Evolutionary conservation across 129 eudicot genomes (phyloP).

Genomic region (Pulicaria dysenterica): DNA sequence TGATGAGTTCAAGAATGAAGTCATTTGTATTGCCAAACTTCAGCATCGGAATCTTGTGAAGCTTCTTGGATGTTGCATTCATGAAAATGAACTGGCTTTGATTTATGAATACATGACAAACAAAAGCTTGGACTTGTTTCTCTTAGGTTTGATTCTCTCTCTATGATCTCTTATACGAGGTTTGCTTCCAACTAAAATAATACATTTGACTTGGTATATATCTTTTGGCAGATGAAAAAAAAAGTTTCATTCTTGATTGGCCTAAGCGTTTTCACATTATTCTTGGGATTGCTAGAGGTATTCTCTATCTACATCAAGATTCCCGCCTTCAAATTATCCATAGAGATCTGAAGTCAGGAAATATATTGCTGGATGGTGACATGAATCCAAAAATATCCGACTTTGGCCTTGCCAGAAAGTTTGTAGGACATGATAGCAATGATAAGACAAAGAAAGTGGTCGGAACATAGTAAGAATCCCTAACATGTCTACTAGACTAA

Average conservation of each 20-base stretch:
- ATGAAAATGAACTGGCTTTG: slow-evolving; percentile 28
- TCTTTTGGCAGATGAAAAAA: slow-evolving; percentile 24
- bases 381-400: slow-evolving; percentile 60
- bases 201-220: background rate
- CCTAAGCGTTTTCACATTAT: slow-evolving; percentile 38
- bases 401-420: slow-evolving; percentile 48
- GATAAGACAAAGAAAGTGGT: slow-evolving; percentile 34
- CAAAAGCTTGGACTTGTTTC: slow-evolving; percentile 35
- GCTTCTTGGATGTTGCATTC: slow-evolving; percentile 38
- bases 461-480: slow-evolving; percentile 48
- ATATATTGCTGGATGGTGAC: slow-evolving; percentile 39
- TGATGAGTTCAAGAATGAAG: slow-evolving; percentile 36
- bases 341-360: slow-evolving; percentile 45
- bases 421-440: slow-evolving; percentile 26
- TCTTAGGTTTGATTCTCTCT: slow-evolving; percentile 26
- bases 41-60: slow-evolving; percentile 40
- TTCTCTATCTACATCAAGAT: slow-evolving; percentile 56
- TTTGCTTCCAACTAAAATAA: background rate
- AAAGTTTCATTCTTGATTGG: slow-evolving; percentile 35
- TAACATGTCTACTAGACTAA: background rate
- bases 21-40: slow-evolving; percentile 25
- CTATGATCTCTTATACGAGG: background rate
- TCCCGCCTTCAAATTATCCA: slow-evolving; percentile 50
- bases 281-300: slow-evolving; percentile 45
- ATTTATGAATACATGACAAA: slow-evolving; percentile 40